phyloP scores from a whole-genome alignment of 805 yeast genomes.

The Metschnikowia lochheadii region DNA sequence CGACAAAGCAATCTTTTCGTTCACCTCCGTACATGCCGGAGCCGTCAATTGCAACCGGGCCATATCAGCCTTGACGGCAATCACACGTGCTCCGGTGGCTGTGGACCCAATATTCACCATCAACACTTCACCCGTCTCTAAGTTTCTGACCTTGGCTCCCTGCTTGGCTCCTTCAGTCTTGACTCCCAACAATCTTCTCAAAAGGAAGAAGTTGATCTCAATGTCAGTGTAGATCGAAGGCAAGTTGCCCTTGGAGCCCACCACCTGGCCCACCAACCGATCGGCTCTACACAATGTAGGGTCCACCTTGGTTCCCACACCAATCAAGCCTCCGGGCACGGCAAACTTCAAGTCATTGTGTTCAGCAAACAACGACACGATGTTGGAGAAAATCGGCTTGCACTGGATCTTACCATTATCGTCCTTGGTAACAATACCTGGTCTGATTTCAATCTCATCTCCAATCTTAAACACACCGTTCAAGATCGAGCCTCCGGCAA shows the following conservation, averaged over 20 bases:
- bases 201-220: constrained; percentile 93
- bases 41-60: constrained; percentile 95
- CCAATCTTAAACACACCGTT: constrained; percentile 96
- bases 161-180: constrained; percentile 96
- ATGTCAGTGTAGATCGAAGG: constrained; percentile 97
- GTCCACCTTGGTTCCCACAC: constrained; percentile 98
- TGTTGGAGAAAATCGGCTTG: constrained; percentile 91
- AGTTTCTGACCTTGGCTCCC: constrained; percentile 88
- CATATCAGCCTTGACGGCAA: constrained; percentile 98
- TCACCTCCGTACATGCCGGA: constrained; percentile 97
- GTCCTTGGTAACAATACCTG: constrained; percentile 97
- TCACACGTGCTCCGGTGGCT: constrained; percentile 98
- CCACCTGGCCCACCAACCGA: constrained; percentile 98
- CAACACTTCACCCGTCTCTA: constrained; percentile 89
- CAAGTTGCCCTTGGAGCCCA: constrained; percentile 93
- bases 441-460: constrained; percentile 97
- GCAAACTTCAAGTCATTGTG: constrained; percentile 97
- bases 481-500: constrained; percentile 98
- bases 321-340: constrained; percentile 99
- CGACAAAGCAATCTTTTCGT: constrained; percentile 96
- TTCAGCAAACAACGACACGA: constrained; percentile 93
- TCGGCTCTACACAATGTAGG: constrained; percentile 99
- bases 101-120: constrained; percentile 99
- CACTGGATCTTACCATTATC: constrained; percentile 85
- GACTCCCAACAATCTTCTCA: constrained; percentile 96